Conservation (phyloP, 768 basidiomycete species). For the Tephrocybe rancida region DNA sequence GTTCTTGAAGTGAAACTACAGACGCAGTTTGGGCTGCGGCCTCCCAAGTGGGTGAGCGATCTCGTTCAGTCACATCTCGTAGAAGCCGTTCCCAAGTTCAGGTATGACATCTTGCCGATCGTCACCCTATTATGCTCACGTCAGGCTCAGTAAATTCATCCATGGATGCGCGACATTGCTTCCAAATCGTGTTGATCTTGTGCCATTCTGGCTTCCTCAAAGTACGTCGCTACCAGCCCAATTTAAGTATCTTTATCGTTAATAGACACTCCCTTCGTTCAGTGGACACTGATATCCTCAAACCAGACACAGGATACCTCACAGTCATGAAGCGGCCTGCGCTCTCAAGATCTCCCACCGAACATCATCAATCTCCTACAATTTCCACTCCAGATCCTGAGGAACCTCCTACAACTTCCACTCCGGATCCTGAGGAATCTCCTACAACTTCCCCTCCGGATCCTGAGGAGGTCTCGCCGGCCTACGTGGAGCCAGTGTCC, state of each 20-base stretch:
- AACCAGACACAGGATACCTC: conserved; percentile 82
- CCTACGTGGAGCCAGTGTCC: conserved; percentile 88
- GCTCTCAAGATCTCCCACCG: conserved; percentile 50
- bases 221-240: conserved; percentile 46
- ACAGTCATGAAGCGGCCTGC: conserved; percentile 76
- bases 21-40: conserved; percentile 94
- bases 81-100: conserved; percentile 98
- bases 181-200: conserved; percentile 90
- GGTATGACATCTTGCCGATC: conserved; percentile 41
- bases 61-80: conserved; percentile 95
- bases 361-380: conserved; percentile 44
- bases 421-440: conserved; percentile 27
- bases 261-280: not conserved
- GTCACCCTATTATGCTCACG: conserved; percentile 1
- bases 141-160: conserved; percentile 76
- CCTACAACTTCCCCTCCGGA: conserved; percentile 42
- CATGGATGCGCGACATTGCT: conserved; percentile 94
- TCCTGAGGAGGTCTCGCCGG: conserved; percentile 20
- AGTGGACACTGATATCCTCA: conserved; percentile 97
- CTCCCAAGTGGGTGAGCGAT: conserved; percentile 95
- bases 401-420: conserved; percentile 40
- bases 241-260: not conserved
- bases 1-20: conserved; percentile 97
- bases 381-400: conserved; percentile 36
- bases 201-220: conserved; percentile 98